phyloP scores from a whole-genome alignment of 495 filamentous ascomycete genomes.

The Halenospora varia region DNA sequence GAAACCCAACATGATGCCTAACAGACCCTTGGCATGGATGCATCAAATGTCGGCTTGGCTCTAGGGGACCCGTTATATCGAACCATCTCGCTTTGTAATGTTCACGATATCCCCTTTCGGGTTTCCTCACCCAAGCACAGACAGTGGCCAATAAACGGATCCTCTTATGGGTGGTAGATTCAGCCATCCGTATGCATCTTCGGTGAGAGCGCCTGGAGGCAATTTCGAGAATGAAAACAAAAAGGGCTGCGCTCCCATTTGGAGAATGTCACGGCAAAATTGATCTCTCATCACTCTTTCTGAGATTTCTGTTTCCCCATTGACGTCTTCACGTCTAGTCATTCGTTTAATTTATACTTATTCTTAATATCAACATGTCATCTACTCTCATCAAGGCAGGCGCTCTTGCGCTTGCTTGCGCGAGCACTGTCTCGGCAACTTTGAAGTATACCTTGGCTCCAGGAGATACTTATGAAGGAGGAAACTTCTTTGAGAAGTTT shows the following conservation, averaged over 20 bases:
- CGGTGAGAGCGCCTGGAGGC: background rate
- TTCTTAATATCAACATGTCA: slow-evolving; percentile 12
- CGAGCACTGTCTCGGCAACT: slow-evolving; percentile 7
- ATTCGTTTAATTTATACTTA: slow-evolving; percentile 8
- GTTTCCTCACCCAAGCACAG: too few relatives aligned
- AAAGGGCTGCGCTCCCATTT: background rate
- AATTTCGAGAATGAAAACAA: slow-evolving; percentile 6
- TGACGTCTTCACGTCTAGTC: slow-evolving; percentile 21
- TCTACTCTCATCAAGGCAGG: slow-evolving; percentile 9
- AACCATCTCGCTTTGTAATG: too few relatives aligned
- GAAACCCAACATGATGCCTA: too few relatives aligned
- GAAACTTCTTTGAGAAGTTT: slow-evolving; percentile 53
- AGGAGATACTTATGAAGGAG: slow-evolving; percentile 23
- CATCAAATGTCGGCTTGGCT: too few relatives aligned
- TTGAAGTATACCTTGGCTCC: slow-evolving; percentile 21
- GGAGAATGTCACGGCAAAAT: slow-evolving; percentile 8
- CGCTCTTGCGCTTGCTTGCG: slow-evolving; percentile 19
- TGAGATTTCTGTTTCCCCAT: slow-evolving; percentile 5
- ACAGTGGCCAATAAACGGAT: too few relatives aligned
- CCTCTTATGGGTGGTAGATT: background rate
- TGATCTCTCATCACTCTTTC: slow-evolving; percentile 19
- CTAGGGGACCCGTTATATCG: too few relatives aligned
- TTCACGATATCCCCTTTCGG: too few relatives aligned
- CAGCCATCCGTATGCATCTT: background rate
- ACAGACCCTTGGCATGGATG: too few relatives aligned